These are phyloP conservation scores for Sporothrix brunneoviolacea DNA, from an alignment of 2,329 filamentous ascomycete genomes.

Conservation along the genomic window DNA sequence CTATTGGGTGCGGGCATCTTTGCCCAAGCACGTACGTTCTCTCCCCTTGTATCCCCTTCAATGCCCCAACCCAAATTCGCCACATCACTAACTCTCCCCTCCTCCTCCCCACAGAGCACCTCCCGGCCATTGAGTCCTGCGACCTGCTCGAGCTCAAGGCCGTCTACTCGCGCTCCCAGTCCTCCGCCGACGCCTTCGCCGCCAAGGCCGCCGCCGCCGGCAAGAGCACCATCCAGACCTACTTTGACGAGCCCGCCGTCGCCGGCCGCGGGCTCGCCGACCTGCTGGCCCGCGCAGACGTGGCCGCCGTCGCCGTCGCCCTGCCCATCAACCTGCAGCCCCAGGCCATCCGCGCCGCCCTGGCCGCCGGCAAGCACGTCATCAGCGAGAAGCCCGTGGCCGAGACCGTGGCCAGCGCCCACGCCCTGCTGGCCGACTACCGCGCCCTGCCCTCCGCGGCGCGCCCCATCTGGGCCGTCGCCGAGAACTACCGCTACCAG, in stretches of 20 bases:
- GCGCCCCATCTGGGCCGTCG: slow-evolving; percentile 49
- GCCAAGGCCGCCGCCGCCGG: slow-evolving; percentile 24
- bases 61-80: too few species aligned
- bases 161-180: slow-evolving; percentile 57
- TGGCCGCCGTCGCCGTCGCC: slow-evolving; percentile 50
- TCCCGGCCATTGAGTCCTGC: slow-evolving; percentile 52
- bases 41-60: not conserved
- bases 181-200: slow-evolving; percentile 45
- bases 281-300: slow-evolving; percentile 47
- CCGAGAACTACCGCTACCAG: slow-evolving; percentile 63
- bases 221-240: slow-evolving; percentile 38
- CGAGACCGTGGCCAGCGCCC: slow-evolving; percentile 37
- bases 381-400: slow-evolving; percentile 64
- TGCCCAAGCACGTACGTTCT: slow-evolving; percentile 22
- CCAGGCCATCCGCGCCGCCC: slow-evolving; percentile 48
- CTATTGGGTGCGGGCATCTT: slow-evolving; percentile 31
- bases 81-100: not conserved
- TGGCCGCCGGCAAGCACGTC: slow-evolving; percentile 63
- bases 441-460: slow-evolving; percentile 18
- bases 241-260: slow-evolving; percentile 46
- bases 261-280: slow-evolving; percentile 41
- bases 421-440: slow-evolving; percentile 26
- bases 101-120: slow-evolving; percentile 21
- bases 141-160: slow-evolving; percentile 51
- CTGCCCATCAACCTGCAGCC: slow-evolving; percentile 59